Evolutionary conservation across 2,329 filamentous ascomycete species (phyloP), one percentile per base, ranked within the genome.

Genomic region (Fusarium foetens): DNA sequence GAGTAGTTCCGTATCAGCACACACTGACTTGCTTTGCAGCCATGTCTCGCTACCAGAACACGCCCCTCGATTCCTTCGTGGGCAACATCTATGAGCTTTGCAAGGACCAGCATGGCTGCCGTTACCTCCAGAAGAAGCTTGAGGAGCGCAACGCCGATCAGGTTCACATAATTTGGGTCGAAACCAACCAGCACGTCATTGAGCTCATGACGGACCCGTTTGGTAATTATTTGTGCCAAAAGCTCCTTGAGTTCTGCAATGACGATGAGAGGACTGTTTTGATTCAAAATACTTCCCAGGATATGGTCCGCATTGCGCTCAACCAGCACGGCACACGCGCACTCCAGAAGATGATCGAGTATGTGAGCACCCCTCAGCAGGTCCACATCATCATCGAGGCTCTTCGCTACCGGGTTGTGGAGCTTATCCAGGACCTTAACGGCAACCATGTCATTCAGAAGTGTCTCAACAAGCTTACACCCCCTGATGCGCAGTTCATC

Each of bases 381-480:
- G 93, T 95, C 55, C 87, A 93, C 75, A 92, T 94, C 74, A 96
- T 99, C 80, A 97, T 97, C 73, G 87, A 92, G 60, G 94, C 96
- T 19, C 88, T 99, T 55, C 89, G 91, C 71, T 88, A 91, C 80
- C 91, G 93, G 67, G 96, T 99, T 53, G 96, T 99, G 25, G 92
- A 96, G 76, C 88, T 99, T 60, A 98, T 99, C 70, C 94, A 99
- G 81, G 96, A 99, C 77, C 87, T 99, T 58, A 99, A 99, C 79
- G 96, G 96, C 81, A 99, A 99, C 78, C 96, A 99, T 78, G 96
- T 99, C 78, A 98, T 99, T 73, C 96, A 99, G 84, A 99, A 99
- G 84, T 99, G 96, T 79, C 89, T 99, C 59, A 99, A 98, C 84
- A 97, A 97, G 81, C 91, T 99, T 42, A 92, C 90, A 72, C 87